Base-by-base conservation (phyloP, 257 asterid species). In the Datura wrightii region DNA sequence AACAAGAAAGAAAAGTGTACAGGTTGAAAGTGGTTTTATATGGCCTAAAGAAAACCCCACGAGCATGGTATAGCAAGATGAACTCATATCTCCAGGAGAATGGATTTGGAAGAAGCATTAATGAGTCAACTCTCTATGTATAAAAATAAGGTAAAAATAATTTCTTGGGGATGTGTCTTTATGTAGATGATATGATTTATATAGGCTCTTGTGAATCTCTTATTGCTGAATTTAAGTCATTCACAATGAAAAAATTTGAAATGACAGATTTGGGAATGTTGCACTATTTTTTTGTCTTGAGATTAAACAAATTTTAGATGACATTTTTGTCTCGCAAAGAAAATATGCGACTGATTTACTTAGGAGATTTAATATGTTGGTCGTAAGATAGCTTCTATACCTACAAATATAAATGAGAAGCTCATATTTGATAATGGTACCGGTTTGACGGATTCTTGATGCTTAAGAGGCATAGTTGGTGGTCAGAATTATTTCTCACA, bases 401-500 rank as follows among this genome's bases (percentile, higher is more conserved):
- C 70, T 18, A 62, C n/a, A 36, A 62, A 62, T 54, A 36, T 50
- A 8, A 56, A 42, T 80, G 83, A 80, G 53, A 80, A 80, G 14
- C 54, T 50, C 54, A 50, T 50, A 50, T 9, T 3, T 50, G 54
- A 50, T 50, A 39, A 9, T 55, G 70, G 50, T 10, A 37, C 70
- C 7, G 24, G 46, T 46, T 24, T 46, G 54, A n/a, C 41, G 8
- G 48, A 79, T 44, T 34, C 41, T 46, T 24, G 44, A 9, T 4
- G 31, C 2, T 74, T 41, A 8, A 72, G 83, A 58, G 74, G 83
- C 52, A 66, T 76, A 9, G 83, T 76, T 53, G 79, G 83, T 44
- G 84, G 69, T 65, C 52, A 79, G 5, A 48, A n/a, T 62, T 74
- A 74, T 31, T 14, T 78, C 3, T 56, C 83, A 0, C 86, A 74